Evolutionary conservation across 805 yeast species (phyloP), one percentile per base, ranked within the genome.

Genomic region (Ogataea zsoltii): DNA sequence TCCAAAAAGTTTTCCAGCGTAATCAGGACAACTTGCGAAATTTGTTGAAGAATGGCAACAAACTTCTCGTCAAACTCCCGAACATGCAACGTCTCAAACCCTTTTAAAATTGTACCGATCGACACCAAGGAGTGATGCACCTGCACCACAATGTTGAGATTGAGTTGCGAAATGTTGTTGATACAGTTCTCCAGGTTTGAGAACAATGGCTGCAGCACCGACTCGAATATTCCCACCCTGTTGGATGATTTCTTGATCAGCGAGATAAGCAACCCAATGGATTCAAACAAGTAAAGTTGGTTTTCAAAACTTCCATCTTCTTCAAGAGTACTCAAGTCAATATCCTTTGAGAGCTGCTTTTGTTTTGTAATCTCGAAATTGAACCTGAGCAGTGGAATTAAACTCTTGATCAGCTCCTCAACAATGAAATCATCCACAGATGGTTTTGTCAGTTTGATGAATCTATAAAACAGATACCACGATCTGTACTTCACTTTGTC

Each of bases 91-190:
- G 49, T 38, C 50, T 85, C 94, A 57, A 86, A 81, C 4, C 98
- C 98, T 61, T 94, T 80, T 3, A 90, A 85, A 58, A 91, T 76
- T 0, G 97, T 88, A 36, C 97, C 97, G 36, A 92, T 79, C 0
- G 97, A 91, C 81, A 88, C 80, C 39, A 94, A 68, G 28, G 83
- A 76, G 62, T 92, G 97, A 63, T 94, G 96, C 2, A 89, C 84
- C 61, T 88, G 94, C 36, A 88, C 66, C 2, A 84, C 74, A 28
- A 76, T 58, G 33, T 73, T 70, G 30, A 74, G 69, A 21, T 71
- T 72, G 21, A 69, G 57, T 15, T 54, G 60, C 4, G 67, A 61
- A 3, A 61, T 56, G 28, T 50, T 60, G 23, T 67, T 63, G 44
- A 88, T 79, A 57, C 89, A 82, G 17, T 70, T 69, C 61, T 89